A percentile compares a stretch with the other conserved stretches of the same genome.
Conservation (phyloP, 768 basidiomycete genomes). For the Hemileccinum rubropunctum region DNA sequence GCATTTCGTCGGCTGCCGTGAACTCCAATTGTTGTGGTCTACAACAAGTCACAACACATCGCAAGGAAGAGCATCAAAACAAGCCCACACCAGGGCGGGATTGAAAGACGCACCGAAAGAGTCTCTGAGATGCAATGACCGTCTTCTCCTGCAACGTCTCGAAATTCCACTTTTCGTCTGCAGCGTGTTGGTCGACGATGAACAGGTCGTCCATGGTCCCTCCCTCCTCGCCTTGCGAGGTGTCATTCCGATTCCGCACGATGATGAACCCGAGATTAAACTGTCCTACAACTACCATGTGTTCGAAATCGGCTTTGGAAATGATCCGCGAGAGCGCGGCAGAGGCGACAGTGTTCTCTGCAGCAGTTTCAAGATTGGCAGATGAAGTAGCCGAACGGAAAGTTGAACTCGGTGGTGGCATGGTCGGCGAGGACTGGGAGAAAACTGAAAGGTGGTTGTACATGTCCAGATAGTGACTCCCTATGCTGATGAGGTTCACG, state of each 20-base stretch:
- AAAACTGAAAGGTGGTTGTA: conserved; percentile 7
- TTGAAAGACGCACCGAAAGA: conserved; percentile 61
- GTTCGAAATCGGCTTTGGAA: conserved; percentile 77
- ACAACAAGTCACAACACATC: background rate
- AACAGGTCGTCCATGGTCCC: conserved; percentile 79
- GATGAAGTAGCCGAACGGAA: conserved; percentile 24
- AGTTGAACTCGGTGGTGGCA: conserved; percentile 4
- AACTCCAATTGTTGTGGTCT: conserved; percentile 80
- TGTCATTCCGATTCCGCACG: conserved; percentile 52
- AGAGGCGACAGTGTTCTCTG: conserved; percentile 54
- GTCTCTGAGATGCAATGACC: conserved; percentile 78
- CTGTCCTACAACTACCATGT: conserved; percentile 88
- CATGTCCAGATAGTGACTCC: conserved; percentile 19
- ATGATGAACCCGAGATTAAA: conserved; percentile 97
- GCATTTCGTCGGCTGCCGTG: conserved; percentile 85
- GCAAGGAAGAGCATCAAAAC: background rate
- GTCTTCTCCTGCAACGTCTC: conserved; percentile 92
- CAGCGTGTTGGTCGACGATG: conserved; percentile 95
- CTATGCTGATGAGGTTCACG: conserved; percentile 21
- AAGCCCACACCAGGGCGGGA: background rate
- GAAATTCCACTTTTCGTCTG: conserved; percentile 99
- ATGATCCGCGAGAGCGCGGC: conserved; percentile 81
- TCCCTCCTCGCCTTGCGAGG: background rate
- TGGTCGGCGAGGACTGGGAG: background rate
- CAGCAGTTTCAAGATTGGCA: conserved; percentile 35